phyloP scores from a whole-genome alignment of 2,329 filamentous ascomycete species.

The Alternaria sp. region DNA sequence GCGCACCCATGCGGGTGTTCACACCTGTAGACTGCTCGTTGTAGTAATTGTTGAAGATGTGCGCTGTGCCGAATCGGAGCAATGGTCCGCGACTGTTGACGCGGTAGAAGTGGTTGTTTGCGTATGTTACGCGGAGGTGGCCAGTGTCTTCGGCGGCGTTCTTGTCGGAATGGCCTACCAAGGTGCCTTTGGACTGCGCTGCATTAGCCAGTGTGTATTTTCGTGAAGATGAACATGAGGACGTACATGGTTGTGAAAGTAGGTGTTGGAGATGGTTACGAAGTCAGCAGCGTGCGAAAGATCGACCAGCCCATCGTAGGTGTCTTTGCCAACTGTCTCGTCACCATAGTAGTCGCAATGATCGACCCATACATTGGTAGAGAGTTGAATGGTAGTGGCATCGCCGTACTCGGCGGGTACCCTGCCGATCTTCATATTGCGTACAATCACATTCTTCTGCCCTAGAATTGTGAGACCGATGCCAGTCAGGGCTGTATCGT shows the following conservation, averaged over 20 bases:
- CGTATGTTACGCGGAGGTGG: conserved; percentile 67
- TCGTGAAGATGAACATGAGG: neutral
- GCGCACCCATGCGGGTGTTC: conserved; percentile 51
- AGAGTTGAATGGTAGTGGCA: conserved; percentile 63
- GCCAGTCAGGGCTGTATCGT: conserved; percentile 47
- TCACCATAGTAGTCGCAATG: conserved; percentile 67
- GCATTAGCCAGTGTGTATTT: neutral
- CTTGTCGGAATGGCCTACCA: conserved; percentile 65
- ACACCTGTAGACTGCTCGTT: conserved; percentile 42
- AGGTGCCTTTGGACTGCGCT: conserved; percentile 57
- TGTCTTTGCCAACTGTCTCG: conserved; percentile 30
- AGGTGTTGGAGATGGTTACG: conserved; percentile 60
- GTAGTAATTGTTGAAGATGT: conserved; percentile 62
- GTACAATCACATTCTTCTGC: conserved; percentile 65
- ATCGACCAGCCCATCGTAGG: conserved; percentile 57
- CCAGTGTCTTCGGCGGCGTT: conserved; percentile 62
- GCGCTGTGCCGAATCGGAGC: conserved; percentile 69
- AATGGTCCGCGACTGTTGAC: conserved; percentile 67
- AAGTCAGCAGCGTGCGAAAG: conserved; percentile 67
- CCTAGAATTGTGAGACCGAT: conserved; percentile 61
- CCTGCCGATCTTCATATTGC: conserved; percentile 66
- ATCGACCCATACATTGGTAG: conserved; percentile 66
- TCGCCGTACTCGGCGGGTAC: conserved; percentile 63
- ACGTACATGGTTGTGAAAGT: conserved; percentile 57
- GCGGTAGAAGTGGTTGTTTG: conserved; percentile 70